Base-by-base conservation (phyloP, 1,284 basidiomycete species). In the Papiliotrema fonsecae region DNA sequence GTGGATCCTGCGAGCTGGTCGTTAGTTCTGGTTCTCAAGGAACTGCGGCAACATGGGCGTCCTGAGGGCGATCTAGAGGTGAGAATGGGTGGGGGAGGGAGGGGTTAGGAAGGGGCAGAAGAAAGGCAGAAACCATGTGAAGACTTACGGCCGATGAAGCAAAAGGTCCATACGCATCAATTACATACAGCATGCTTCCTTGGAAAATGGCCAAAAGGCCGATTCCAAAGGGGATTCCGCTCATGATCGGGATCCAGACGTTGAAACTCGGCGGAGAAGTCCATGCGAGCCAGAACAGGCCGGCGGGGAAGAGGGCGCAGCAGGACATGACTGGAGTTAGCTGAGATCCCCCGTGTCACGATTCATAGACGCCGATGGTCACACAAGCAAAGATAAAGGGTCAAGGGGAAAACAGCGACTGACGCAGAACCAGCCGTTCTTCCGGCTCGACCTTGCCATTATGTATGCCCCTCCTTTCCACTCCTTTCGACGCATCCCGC, bases 241-340 rank as follows among this genome's bases (percentile, higher is more conserved):
- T 56, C 51, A 62, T 58, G 49, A 62, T 56, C 4, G 56, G 50
- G 30, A 54, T 24, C 61, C 61, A 62, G 24, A 56, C 45, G 32
- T 28, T 51, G 45, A 52, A 58, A 6, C 53, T 21, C 1, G 52
- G 27, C 4, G 47, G 47, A 6, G 61, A 63, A 2, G 61, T 61
- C 59, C 61, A 63, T 3, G 58, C 61, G 41, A 61, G 56, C 61
- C 61, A 61, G 45, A 61, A 63, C 28, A 63, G 38, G 9, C 58
- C 54, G 2, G 47, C 51, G 6, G 61, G 61, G 30, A 62, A 52
- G 31, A 58, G 42, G 26, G 52, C 45, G 10, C 45, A 43, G 26
- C 46, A 45, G 14, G 45, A 38, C 55, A 62, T 55, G 14, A 62
- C 61, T 62, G 24, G 11, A 6, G 24, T 40, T 24, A 40, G 18